phyloP scores from a whole-genome alignment of 306 rosid genomes.

The Trifolium dubium region DNA sequence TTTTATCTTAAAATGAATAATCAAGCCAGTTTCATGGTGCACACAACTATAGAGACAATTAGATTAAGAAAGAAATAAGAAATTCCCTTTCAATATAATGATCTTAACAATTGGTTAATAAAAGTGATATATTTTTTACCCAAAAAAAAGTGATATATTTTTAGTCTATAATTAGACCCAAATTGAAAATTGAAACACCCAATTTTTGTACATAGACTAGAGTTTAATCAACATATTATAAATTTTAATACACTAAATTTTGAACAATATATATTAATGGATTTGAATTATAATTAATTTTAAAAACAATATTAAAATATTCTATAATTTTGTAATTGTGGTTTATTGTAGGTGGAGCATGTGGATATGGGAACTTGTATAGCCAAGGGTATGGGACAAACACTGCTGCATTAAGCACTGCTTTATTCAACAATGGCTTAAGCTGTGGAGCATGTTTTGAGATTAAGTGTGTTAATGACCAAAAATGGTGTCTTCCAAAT shows the following conservation, averaged over 20 bases:
- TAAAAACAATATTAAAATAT: not conserved
- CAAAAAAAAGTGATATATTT: too few relatives aligned
- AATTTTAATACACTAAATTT: not conserved
- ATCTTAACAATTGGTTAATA: too few relatives aligned
- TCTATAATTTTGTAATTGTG: not conserved
- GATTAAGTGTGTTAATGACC: conserved; percentile 63
- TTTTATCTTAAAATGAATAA: too few relatives aligned
- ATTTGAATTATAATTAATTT: not conserved
- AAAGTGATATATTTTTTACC: too few relatives aligned
- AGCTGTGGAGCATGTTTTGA: conserved; percentile 86
- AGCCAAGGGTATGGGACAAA: conserved; percentile 78
- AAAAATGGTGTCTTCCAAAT: conserved; percentile 62
- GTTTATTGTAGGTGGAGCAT: conserved; percentile 66
- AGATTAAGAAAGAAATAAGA: too few relatives aligned
- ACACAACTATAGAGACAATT: too few relatives aligned
- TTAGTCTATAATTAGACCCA: not conserved
- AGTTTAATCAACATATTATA: not conserved
- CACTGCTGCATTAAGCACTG: conserved; percentile 83
- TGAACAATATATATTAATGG: not conserved
- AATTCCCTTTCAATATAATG: too few relatives aligned
- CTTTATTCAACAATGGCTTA: conserved; percentile 70
- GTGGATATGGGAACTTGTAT: conserved; percentile 79
- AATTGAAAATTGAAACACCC: not conserved
- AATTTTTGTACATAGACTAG: too few relatives aligned
- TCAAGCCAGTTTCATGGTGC: too few relatives aligned